Percentiles rank a stretch among this genome's conserved stretches.
Evolutionary conservation across 176 grass and related monocot genomes (phyloP).

Genomic region (Ensete ventricosum): DNA sequence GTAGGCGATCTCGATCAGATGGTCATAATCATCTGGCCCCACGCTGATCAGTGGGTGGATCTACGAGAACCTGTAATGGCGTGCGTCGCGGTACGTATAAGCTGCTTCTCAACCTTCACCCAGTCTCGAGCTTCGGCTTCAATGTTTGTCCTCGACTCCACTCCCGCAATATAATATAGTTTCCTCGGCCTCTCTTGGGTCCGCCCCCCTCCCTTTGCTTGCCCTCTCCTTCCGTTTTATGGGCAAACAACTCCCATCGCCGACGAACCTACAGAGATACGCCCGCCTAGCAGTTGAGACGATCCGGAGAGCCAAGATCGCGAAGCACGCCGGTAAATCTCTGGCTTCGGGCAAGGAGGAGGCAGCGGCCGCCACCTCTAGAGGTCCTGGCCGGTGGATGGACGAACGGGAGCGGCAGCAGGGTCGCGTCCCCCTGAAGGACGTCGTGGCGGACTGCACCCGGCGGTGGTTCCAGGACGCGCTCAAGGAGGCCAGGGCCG

Average conservation of each 20-base stretch:
- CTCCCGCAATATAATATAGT: background rate
- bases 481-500: constrained; percentile 75
- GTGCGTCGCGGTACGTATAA: background rate
- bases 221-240: constrained; percentile 28
- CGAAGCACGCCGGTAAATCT: background rate
- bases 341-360: constrained; percentile 47
- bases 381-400: constrained; percentile 25
- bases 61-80: background rate
- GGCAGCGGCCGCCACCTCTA: constrained; percentile 22
- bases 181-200: constrained; percentile 21
- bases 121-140: background rate
- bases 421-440: constrained; percentile 48
- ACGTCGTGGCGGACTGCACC: constrained; percentile 70
- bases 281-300: constrained; percentile 27
- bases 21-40: background rate
- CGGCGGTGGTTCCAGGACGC: constrained; percentile 86
- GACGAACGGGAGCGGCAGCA: constrained; percentile 20
- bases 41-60: too few relatives aligned
- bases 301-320: constrained; percentile 7
- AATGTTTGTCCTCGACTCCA: background rate
- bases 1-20: background rate
- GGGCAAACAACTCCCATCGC: constrained; percentile 38
- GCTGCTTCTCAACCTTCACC: background rate
- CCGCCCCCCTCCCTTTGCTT: background rate
- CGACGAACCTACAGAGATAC: background rate